phyloP scores from a whole-genome alignment of 164 flowering plant genomes.

The Brasenia schreberi region DNA sequence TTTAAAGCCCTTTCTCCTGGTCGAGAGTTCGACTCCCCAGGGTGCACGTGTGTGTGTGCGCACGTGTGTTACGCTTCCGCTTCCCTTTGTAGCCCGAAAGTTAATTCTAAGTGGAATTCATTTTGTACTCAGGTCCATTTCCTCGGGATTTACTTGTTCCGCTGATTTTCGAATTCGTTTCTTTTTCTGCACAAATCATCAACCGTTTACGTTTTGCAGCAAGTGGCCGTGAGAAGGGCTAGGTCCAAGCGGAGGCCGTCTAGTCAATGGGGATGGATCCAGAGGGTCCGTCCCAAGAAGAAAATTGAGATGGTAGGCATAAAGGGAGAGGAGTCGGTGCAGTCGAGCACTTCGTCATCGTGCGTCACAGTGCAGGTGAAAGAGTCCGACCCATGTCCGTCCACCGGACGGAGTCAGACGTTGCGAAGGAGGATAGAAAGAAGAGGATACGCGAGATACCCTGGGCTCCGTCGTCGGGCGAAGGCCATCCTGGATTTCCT shows the following conservation, averaged over 20 bases:
- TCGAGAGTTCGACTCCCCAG: too few species aligned
- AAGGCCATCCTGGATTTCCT: constrained; percentile 49
- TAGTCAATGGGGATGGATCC: neutral
- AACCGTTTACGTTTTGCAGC: neutral
- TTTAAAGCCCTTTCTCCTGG: too few species aligned
- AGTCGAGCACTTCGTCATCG: neutral
- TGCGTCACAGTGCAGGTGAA: neutral
- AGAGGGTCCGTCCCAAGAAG: neutral
- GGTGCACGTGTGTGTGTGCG: too few species aligned
- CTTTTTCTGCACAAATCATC: too few species aligned
- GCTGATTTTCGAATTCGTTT: too few species aligned
- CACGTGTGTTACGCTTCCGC: too few species aligned
- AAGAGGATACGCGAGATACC: neutral
- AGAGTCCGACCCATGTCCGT: neutral
- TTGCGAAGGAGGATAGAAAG: too few species aligned
- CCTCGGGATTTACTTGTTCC: too few species aligned
- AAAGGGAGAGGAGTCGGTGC: neutral
- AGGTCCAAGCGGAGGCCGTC: neutral
- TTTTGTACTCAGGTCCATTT: too few species aligned
- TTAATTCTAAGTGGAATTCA: too few species aligned
- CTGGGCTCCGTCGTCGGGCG: constrained; percentile 37
- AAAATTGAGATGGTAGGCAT: neutral
- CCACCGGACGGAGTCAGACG: neutral
- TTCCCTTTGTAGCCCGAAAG: too few species aligned
- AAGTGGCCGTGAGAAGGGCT: neutral